A percentile compares a stretch with the other conserved stretches of the same genome.
These are phyloP conservation scores for Onygenales sp. DNA, from an alignment of 2,329 filamentous ascomycete genomes.

Conservation along the genomic window DNA sequence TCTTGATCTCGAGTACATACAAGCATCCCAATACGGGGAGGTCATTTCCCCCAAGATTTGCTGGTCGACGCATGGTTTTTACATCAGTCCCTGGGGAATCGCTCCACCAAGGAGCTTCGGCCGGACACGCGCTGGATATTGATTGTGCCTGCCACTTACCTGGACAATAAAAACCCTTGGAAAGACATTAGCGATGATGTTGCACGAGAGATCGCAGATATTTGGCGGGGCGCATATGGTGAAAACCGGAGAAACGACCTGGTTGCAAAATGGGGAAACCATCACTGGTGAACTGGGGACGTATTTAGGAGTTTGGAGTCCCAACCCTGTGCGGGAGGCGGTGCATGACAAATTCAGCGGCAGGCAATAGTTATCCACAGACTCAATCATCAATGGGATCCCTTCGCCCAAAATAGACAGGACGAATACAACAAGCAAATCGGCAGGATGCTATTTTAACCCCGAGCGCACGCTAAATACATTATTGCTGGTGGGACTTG, in stretches of 20 bases:
- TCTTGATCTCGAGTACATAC: constrained; percentile 6
- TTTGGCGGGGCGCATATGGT: background rate
- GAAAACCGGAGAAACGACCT: background rate
- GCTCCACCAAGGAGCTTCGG: constrained; percentile 19
- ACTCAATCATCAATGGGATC: no score
- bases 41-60: constrained; percentile 19
- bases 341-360: no score
- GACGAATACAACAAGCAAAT: no score
- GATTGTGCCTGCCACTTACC: constrained; percentile 16
- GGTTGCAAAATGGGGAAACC: no score
- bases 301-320: no score
- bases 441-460: no score
- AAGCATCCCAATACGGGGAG: constrained; percentile 17
- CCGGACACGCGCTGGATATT: constrained; percentile 23
- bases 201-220: constrained; percentile 14
- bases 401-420: no score
- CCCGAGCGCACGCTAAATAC: no score
- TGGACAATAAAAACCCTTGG: constrained; percentile 12
- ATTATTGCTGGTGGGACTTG: background rate
- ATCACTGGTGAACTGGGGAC: no score
- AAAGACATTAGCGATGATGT: constrained; percentile 21
- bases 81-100: constrained; percentile 5
- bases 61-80: constrained; percentile 11
- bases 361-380: no score
- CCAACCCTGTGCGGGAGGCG: no score